Percentiles rank a stretch among this genome's conserved stretches.
Conservation (phyloP, 176 grass and related monocot species). For the Stipa capillata region DNA sequence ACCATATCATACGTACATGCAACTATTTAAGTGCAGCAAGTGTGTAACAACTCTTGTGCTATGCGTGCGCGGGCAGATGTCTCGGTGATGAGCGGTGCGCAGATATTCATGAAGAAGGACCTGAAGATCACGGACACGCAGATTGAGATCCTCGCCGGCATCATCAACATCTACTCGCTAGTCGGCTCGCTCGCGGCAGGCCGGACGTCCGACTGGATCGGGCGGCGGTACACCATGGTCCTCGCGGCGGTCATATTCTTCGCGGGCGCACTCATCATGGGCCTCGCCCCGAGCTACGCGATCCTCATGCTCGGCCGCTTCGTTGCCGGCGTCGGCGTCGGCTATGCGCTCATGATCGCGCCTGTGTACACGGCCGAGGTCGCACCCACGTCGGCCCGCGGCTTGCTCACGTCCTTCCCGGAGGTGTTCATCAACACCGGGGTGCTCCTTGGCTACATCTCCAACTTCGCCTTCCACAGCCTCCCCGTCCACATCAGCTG, state of each 20-base stretch:
- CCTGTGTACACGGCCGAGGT: constrained; percentile 86
- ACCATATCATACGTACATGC: not conserved
- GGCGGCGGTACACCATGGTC: constrained; percentile 83
- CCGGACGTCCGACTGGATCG: constrained; percentile 78
- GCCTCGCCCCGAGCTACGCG: constrained; percentile 47
- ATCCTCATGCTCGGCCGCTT: constrained; percentile 73
- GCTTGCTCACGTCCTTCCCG: constrained; percentile 70
- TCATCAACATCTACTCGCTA: constrained; percentile 82
- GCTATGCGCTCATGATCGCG: constrained; percentile 75
- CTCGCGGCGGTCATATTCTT: constrained; percentile 79
- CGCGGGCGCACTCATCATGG: constrained; percentile 62
- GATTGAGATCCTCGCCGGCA: constrained; percentile 75
- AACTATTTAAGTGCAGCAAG: not conserved
- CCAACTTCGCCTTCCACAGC: constrained; percentile 70
- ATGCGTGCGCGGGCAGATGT: constrained; percentile 1
- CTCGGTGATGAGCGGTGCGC: constrained; percentile 84
- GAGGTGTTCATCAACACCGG: constrained; percentile 85
- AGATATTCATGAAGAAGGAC: constrained; percentile 59
- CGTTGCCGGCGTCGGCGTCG: constrained; percentile 83
- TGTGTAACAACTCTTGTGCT: not conserved
- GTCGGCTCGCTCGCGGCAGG: constrained; percentile 76
- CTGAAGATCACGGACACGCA: constrained; percentile 53
- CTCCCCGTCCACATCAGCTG: constrained; percentile 59
- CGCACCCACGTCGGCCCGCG: constrained; percentile 59
- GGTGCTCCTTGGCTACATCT: constrained; percentile 74